Evolutionary conservation across 1,139 yeast genomes (phyloP).

Genomic region (Candida freyschussii): DNA sequence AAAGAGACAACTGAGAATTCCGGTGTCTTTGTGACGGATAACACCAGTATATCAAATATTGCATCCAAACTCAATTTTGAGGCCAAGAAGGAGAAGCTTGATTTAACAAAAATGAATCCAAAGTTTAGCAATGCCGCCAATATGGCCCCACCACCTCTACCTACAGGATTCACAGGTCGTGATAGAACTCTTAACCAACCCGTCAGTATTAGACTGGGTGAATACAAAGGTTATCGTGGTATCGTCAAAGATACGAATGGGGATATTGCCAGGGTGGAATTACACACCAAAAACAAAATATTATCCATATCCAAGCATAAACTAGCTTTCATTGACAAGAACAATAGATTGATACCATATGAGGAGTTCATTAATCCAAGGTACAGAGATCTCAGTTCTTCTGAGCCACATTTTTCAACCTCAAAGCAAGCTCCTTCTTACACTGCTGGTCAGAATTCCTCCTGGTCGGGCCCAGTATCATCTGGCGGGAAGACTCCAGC

Average conservation of each 20-base stretch:
- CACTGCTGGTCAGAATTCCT: constrained; percentile 6
- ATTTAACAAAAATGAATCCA: constrained; percentile 83
- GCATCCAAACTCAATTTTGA: constrained; percentile 59
- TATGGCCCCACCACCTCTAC: constrained; percentile 51
- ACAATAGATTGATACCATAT: constrained; percentile 65
- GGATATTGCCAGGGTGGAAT: constrained; percentile 82
- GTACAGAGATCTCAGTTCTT: constrained; percentile 27
- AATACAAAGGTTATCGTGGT: constrained; percentile 92
- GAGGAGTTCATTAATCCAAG: constrained; percentile 52
- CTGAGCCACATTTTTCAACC: constrained; percentile 16
- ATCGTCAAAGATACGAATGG: constrained; percentile 92
- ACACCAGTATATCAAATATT: constrained; percentile 74
- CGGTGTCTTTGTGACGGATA: constrained; percentile 83
- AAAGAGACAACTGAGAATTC: constrained; percentile 77
- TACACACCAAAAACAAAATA: constrained; percentile 87
- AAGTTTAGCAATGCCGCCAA: constrained; percentile 47
- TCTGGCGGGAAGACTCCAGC: constrained; percentile 45
- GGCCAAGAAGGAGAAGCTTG: constrained; percentile 32
- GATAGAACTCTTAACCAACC: constrained; percentile 78
- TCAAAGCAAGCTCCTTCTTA: constrained; percentile 1
- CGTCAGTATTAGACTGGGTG: constrained; percentile 81
- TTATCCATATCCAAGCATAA: constrained; percentile 79
- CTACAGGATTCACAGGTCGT: constrained; percentile 48
- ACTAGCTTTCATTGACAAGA: constrained; percentile 66
- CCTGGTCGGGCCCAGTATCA: constrained; percentile 27